phyloP scores from a whole-genome alignment of 768 basidiomycete species.

The Phanerodontia chrysosporium region DNA sequence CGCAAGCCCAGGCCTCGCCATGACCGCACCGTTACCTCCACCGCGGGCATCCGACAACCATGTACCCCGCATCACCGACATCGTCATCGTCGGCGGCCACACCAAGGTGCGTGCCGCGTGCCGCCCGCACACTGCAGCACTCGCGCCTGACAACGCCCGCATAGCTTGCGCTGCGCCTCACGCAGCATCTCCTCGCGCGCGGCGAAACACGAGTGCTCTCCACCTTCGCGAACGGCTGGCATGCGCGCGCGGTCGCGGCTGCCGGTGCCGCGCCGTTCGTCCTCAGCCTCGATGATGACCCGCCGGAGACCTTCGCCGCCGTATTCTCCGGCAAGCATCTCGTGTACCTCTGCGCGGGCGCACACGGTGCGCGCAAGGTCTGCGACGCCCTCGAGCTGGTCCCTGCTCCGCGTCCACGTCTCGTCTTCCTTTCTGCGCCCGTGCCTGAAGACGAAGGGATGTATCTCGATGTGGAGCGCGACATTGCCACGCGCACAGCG shows the following conservation, averaged over 20 bases:
- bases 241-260: conserved; percentile 43
- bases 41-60: too few species aligned
- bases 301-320: conserved; percentile 41
- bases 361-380: conserved; percentile 63
- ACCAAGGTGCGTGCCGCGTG: too few species aligned
- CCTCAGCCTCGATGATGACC: conserved; percentile 52
- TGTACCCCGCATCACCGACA: too few species aligned
- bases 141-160: too few species aligned
- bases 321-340: conserved; percentile 34
- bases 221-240: conserved; percentile 46
- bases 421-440: conserved; percentile 57
- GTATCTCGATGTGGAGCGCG: conserved; percentile 39
- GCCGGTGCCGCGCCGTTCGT: conserved; percentile 40
- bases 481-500: conserved; percentile 40
- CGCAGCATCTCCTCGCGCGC: conserved; percentile 36
- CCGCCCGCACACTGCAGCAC: too few species aligned
- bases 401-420: conserved; percentile 41
- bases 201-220: conserved; percentile 42
- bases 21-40: too few species aligned
- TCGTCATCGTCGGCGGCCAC: too few species aligned
- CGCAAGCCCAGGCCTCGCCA: too few species aligned
- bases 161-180: conserved; percentile 46
- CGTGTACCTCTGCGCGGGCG: conserved; percentile 44
- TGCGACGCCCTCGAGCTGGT: conserved; percentile 62
- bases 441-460: conserved; percentile 39